Conservation (phyloP, 2,329 filamentous ascomycete genomes). For the Cladosporium sp. region DNA sequence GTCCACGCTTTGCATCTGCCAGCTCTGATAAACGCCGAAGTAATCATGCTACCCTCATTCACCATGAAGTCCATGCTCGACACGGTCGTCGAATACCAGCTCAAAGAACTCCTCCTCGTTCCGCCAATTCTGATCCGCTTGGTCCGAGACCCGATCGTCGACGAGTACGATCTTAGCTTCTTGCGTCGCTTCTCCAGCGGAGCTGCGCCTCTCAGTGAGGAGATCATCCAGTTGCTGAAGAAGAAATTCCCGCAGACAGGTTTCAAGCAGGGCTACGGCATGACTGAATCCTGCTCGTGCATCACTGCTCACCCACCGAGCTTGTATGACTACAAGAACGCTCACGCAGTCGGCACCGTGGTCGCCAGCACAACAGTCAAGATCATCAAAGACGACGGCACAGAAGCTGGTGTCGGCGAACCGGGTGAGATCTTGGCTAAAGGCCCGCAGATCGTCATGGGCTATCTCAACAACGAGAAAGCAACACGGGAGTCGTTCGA, state of each 20-base stretch:
- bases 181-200: slow-evolving; percentile 61
- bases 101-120: slow-evolving; percentile 60
- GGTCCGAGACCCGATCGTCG: slow-evolving; percentile 57
- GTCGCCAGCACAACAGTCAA: slow-evolving; percentile 63
- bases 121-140: slow-evolving; percentile 64
- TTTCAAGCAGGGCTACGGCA: slow-evolving; percentile 68
- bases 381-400: slow-evolving; percentile 59
- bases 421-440: slow-evolving; percentile 46
- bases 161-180: slow-evolving; percentile 59
- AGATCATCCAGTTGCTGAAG: slow-evolving; percentile 60
- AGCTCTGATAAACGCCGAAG: slow-evolving; percentile 64
- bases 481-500: slow-evolving; percentile 48
- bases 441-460: slow-evolving; percentile 34
- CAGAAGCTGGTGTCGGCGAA: slow-evolving; percentile 55
- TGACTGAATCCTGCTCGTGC: slow-evolving; percentile 67
- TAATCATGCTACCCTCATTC: slow-evolving; percentile 66
- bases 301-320: slow-evolving; percentile 63
- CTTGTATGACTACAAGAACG: slow-evolving; percentile 60
- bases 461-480: slow-evolving; percentile 33
- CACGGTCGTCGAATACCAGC: slow-evolving; percentile 54
- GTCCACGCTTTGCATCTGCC: slow-evolving; percentile 66
- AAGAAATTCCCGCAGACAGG: slow-evolving; percentile 61
- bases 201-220: slow-evolving; percentile 59
- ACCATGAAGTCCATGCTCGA: slow-evolving; percentile 62
- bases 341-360: slow-evolving; percentile 57